Evolutionary conservation across 2,329 filamentous ascomycete species (phyloP), one percentile per base, ranked within the genome.

Genomic region (Colletotrichum nymphaeae): DNA sequence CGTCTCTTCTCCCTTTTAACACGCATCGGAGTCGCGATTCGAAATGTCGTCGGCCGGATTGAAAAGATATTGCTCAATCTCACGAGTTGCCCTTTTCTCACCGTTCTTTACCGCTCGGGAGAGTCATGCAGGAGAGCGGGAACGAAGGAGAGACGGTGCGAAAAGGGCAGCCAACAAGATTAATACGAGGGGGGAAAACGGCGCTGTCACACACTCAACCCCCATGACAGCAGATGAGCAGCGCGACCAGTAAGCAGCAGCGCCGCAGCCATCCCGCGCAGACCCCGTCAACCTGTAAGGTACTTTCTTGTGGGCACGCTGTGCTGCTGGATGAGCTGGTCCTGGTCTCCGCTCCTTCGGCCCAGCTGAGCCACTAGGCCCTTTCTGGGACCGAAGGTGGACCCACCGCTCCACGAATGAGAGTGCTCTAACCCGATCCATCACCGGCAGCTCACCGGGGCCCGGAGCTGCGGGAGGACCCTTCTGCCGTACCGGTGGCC

Each of bases 61-160:
- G 66, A 26, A 26, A 9, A 22, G 52, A 28, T 55, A 16, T 8
- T 24, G 59, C 32, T 52, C 59, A 71, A 26, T 58, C 35, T 58
- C 46, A 28, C 49, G 19, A 46, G 46, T 56, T 19, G 37, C 14
- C 42, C 60, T 46, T 46, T 67, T 65, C 56, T 42, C 14, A 5
- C 8, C 35, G 42, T 32, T 37, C 49, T 46, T 71, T 56, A 35
- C 46, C 56, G 55, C 53, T 58, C 53, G 35, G 55, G 59, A 55
- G 52, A 70, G 55, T 49, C 42, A 53, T 73, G 70, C 67, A 71
- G 60, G 62, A 62, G 56, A 42, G 60, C 71, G 67, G 67, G 67
- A 69, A 49, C 59, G 42, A 65, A 28, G 35, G 24, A 22, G 19
- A 32, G 35, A 22, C 55, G 46, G 46, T 42, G 24, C 55, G 63